These are phyloP conservation scores for Gymnopilus junonius DNA, from an alignment of 768 basidiomycete genomes.

Conservation along the genomic window DNA sequence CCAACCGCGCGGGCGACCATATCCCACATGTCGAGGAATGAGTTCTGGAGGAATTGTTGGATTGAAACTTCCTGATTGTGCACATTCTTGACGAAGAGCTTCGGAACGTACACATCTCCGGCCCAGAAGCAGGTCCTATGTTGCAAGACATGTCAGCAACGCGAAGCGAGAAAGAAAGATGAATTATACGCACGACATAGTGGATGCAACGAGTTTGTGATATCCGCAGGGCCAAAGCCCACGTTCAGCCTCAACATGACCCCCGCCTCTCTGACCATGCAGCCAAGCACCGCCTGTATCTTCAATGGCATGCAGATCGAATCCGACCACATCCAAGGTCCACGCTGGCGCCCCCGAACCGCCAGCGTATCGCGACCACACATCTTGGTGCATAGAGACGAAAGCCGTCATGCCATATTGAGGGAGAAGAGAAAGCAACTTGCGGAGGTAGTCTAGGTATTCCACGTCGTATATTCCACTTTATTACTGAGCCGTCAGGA, in stretches of 20 bases:
- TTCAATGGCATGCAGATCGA: constrained; percentile 81
- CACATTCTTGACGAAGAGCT: constrained; percentile 56
- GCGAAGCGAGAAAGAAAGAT: not conserved
- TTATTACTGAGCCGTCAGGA: constrained; percentile 6
- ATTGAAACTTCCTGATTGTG: constrained; percentile 60
- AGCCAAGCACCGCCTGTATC: constrained; percentile 89
- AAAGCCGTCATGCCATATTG: constrained; percentile 76
- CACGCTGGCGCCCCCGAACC: constrained; percentile 97
- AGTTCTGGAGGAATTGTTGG: constrained; percentile 82
- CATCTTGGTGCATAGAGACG: constrained; percentile 89
- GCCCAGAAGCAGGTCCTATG: constrained; percentile 93
- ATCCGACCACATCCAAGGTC: constrained; percentile 87
- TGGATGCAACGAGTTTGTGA: constrained; percentile 89
- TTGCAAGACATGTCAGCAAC: not conserved
- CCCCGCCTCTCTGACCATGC: constrained; percentile 75
- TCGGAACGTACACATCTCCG: constrained; percentile 84
- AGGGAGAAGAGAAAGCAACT: constrained; percentile 70
- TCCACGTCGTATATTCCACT: constrained; percentile 86
- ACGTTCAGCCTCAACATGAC: constrained; percentile 75
- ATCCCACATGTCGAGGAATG: constrained; percentile 81
- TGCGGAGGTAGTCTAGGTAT: constrained; percentile 80
- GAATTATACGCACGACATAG: constrained; percentile 74
- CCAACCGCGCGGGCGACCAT: constrained; percentile 69
- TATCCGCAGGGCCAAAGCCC: constrained; percentile 95
- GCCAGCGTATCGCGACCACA: constrained; percentile 94